Evolutionary conservation across 768 basidiomycete species (phyloP).

Genomic region (Lentinula raphanica): DNA sequence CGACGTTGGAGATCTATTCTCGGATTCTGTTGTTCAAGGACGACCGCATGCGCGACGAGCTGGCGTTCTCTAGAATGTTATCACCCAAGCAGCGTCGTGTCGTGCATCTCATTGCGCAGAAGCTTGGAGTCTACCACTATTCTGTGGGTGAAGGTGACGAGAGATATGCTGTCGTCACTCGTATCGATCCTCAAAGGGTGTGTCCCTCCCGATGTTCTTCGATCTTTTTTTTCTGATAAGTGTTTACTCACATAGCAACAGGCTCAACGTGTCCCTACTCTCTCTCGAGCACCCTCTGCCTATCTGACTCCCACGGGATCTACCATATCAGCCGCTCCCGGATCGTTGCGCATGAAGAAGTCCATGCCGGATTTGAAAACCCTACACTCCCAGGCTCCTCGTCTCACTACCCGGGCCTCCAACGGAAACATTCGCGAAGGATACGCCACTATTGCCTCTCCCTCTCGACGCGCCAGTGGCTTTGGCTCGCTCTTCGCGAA

Average conservation of each 20-base stretch:
- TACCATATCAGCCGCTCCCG: slow-evolving; percentile 36
- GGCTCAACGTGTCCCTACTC: slow-evolving; percentile 49
- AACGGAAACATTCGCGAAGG: slow-evolving; percentile 87
- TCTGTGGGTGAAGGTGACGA: slow-evolving; percentile 92
- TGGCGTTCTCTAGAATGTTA: slow-evolving; percentile 90
- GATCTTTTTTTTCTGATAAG: slow-evolving; percentile 3
- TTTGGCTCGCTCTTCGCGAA: slow-evolving; percentile 69
- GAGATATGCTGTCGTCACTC: slow-evolving; percentile 89
- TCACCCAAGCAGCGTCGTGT: slow-evolving; percentile 82
- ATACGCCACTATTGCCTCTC: slow-evolving; percentile 82
- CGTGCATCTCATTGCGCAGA: slow-evolving; percentile 95
- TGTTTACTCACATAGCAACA: slow-evolving; percentile 32
- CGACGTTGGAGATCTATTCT: slow-evolving; percentile 95
- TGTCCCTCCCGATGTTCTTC: slow-evolving; percentile 23
- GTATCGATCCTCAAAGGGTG: slow-evolving; percentile 80
- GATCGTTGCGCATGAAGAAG: slow-evolving; percentile 84
- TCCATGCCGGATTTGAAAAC: slow-evolving; percentile 98
- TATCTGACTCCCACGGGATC: slow-evolving; percentile 58
- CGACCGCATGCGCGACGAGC: slow-evolving; percentile 93
- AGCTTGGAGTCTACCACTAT: slow-evolving; percentile 91
- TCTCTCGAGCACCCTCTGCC: slow-evolving; percentile 77
- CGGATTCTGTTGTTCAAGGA: slow-evolving; percentile 96
- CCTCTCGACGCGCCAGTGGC: slow-evolving; percentile 69
- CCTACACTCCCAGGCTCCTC: slow-evolving; percentile 72
- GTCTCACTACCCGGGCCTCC: slow-evolving; percentile 73